A percentile compares a stretch with the other conserved stretches of the same genome.
Evolutionary conservation across 2,329 filamentous ascomycete species (phyloP).

Genomic region (Phialophora macrospora): DNA sequence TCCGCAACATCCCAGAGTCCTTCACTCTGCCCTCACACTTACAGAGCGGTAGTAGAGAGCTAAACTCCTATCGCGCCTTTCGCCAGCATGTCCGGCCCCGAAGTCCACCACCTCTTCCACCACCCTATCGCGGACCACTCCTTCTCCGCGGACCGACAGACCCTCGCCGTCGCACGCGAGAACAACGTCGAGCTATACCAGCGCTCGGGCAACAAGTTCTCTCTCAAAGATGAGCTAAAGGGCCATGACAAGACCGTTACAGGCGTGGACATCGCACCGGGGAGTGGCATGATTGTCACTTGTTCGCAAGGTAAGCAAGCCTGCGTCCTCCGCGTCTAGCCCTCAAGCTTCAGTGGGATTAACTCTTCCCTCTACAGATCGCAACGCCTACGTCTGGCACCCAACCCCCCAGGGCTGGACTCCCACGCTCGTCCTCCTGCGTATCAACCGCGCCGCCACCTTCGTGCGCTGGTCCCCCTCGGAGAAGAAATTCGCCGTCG

Average conservation of each 20-base stretch:
- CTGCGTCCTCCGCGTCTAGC: not conserved
- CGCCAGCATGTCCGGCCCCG: conserved; percentile 74
- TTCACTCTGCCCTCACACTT: not conserved
- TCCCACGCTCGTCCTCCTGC: conserved; percentile 92
- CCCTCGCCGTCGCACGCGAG: conserved; percentile 88
- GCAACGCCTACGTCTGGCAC: conserved; percentile 98
- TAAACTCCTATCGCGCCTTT: conserved; percentile 74
- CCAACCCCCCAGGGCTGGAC: conserved; percentile 92
- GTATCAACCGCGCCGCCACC: conserved; percentile 94
- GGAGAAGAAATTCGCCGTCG: conserved; percentile 96
- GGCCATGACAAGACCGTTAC: conserved; percentile 98
- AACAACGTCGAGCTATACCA: conserved; percentile 87
- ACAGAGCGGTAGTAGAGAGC: conserved; percentile 91
- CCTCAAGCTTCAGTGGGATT: not conserved
- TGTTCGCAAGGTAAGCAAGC: conserved; percentile 79
- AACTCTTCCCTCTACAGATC: conserved; percentile 62
- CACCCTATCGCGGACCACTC: conserved; percentile 96
- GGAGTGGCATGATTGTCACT: conserved; percentile 90
- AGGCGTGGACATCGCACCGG: conserved; percentile 90
- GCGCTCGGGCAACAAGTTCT: conserved; percentile 73
- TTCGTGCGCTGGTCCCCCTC: conserved; percentile 97
- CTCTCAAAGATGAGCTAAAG: conserved; percentile 87
- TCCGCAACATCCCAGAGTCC: not conserved
- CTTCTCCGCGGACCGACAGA: conserved; percentile 89
- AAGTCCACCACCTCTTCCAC: conserved; percentile 97